Evolutionary conservation across 345 rosid genomes (phyloP), one percentile per base, ranked within the genome.

Genomic region (Dimocarpus longan): DNA sequence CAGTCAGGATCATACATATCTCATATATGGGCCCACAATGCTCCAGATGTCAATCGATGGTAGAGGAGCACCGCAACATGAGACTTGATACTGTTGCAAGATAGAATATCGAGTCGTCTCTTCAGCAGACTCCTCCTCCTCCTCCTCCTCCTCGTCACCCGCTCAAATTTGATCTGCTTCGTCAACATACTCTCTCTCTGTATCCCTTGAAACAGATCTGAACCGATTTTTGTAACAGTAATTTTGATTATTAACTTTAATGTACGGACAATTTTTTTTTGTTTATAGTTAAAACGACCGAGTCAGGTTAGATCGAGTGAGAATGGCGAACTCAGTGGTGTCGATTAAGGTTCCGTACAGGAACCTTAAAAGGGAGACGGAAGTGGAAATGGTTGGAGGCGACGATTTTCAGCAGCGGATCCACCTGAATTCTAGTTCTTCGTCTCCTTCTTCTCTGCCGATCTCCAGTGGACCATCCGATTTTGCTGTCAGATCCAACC

Each of bases 321-420:
- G 86, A 66, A 90, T 87, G 91, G 85, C 87, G 48, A 89, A 89
- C 62, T 68, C 87, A 62, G 72, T 74, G 70, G 72, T 74, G 70
- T 84, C 90, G 80, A 78, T 84, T 72, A 80, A 82, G 56, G 89
- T 89, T 59, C 90, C 92, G 43, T 94, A 96, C 84, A 85, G 90
- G 91, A 89, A 94, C 87, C 85, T 96, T 71, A 85, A 77, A 89
- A 88, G 91, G 80, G 97, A 89, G 39, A 80, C 72, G 63, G 98
- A 92, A 75, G 79, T 91, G 82, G 99, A 93, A 81, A 89, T 91
- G 93, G 89, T 86, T 70, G 76, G 83, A 13, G 65, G 80, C 40
- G 84, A 81, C 8, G 86, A 83, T 40, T 74, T 80, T 66, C 83
- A 76, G 5, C 85, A 77, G 68, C 83, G 77, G 80, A 80, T 75